Evolutionary conservation across 2,329 filamentous ascomycete species (phyloP).

Genomic region (Zymoseptoria tritici): DNA sequence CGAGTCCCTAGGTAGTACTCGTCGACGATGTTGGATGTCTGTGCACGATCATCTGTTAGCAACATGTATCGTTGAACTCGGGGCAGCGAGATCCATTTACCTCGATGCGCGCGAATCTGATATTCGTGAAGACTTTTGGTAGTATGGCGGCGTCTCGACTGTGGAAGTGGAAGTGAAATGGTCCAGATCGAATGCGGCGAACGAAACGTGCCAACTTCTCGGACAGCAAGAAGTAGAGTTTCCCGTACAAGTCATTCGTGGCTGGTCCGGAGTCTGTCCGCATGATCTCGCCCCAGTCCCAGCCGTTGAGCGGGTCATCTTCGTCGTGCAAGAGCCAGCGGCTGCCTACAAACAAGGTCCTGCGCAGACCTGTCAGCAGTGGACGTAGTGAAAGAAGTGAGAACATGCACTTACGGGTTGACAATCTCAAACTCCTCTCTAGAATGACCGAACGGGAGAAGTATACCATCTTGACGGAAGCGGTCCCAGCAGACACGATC

Average conservation of each 20-base stretch:
- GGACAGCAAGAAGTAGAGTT: constrained; percentile 31
- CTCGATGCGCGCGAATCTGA: constrained; percentile 34
- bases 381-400: not conserved
- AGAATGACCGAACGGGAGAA: constrained; percentile 36
- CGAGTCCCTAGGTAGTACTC: constrained; percentile 27
- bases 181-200: constrained; percentile 14
- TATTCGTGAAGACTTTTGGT: constrained; percentile 8
- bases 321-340: constrained; percentile 35
- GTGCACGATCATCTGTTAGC: constrained; percentile 1
- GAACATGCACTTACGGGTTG: constrained; percentile 34
- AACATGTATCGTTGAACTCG: not conserved
- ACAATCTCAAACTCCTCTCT: constrained; percentile 29
- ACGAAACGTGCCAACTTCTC: constrained; percentile 29
- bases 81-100: constrained; percentile 17
- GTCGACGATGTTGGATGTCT: constrained; percentile 39
- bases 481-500: constrained; percentile 24
- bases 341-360: constrained; percentile 30
- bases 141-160: constrained; percentile 24
- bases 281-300: constrained; percentile 28
- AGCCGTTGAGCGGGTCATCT: constrained; percentile 34
- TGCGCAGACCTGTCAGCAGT: constrained; percentile 10
- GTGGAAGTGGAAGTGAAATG: constrained; percentile 26
- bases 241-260: constrained; percentile 33
- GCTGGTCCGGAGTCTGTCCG: constrained; percentile 15
- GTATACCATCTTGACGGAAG: constrained; percentile 34